Evolutionary conservation across 768 basidiomycete genomes (phyloP), one percentile per base, ranked within the genome.

Genomic region (Pleurotus platypus): DNA sequence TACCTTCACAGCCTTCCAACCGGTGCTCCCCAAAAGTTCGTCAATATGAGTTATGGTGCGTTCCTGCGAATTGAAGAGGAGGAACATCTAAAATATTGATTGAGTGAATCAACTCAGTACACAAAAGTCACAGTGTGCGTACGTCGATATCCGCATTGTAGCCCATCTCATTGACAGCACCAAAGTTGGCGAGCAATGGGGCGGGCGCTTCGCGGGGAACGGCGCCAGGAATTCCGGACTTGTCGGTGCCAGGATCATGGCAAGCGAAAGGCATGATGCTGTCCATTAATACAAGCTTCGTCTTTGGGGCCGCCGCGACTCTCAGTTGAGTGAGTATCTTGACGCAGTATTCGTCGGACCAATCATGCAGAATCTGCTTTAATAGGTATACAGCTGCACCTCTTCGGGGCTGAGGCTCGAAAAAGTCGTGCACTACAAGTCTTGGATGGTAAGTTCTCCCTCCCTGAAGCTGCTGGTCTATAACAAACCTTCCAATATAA

Each of bases 311-410:
- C 0, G 79, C 76, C 0, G 73, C 77, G 2, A 58, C 66, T 42
- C 75, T 66, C 9, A 80, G 66, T 2, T 71, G 64, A 4, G 58
- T 57, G 12, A 81, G 65, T 58, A 80, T 75, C 43, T 70, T 72
- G 46, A 64, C 49, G 18, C 64, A 65, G 57, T 70, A 70, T 43
- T 62, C 67, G 60, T 86, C 82, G 0, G 85, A 77, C 85, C 86
- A 87, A 62, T 88, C 84, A 60, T 87, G 86, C 45, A 84, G 71
- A 46, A 87, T 77, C 9, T 79, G 77, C 45, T 84, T 78, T 16
- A 87, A 64, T 7, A 87, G 62, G 64, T 81, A 88, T 15, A 86
- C 77, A 22, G 66, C 57, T 0, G 80, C 78, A 67, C 78, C 62
- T 57, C 61, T 63, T 20, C 62, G 50, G 20, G 66, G 67, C 60